Conservation (phyloP, 2,329 filamentous ascomycete species). For the Exophiala spinifera region DNA sequence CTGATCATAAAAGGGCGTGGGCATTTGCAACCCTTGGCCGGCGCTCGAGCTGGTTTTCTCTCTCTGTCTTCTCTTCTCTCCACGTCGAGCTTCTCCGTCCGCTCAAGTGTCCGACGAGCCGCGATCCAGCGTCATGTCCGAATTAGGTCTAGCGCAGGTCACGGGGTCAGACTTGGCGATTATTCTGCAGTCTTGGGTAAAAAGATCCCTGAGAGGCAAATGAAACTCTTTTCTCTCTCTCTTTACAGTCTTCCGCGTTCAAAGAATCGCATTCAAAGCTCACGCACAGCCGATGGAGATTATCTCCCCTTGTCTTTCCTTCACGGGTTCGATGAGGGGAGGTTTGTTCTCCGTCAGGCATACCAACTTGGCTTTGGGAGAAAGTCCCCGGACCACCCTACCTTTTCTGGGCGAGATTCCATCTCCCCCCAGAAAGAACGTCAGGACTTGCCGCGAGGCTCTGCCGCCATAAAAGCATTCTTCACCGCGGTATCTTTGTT, state of each 20-base stretch:
- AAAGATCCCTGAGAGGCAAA: not conserved
- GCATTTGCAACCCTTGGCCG: too few species aligned
- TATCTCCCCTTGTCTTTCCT: too few species aligned
- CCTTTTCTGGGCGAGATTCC: constrained; percentile 36
- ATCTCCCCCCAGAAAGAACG: constrained; percentile 29
- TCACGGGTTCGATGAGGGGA: too few species aligned
- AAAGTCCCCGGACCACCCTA: constrained; percentile 98
- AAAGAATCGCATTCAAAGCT: constrained; percentile 99
- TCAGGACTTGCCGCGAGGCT: constrained; percentile 84
- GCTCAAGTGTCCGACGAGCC: too few species aligned
- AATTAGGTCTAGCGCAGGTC: too few species aligned
- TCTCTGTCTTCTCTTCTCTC: too few species aligned
- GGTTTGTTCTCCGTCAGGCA: constrained; percentile 29
- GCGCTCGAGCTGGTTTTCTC: too few species aligned
- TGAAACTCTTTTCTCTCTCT: constrained; percentile 4
- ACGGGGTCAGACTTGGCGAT: not conserved
- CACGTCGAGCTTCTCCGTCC: too few species aligned
- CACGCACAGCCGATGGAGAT: constrained; percentile 69
- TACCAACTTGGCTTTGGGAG: constrained; percentile 79
- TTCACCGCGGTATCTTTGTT: constrained; percentile 69
- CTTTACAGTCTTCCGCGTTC: constrained; percentile 69
- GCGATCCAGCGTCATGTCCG: too few species aligned
- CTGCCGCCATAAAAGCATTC: constrained; percentile 99
- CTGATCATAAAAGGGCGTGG: too few species aligned
- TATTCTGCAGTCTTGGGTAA: not conserved